These are phyloP conservation scores for Marsdenia floribunda DNA, from an alignment of 257 asterid genomes.

Conservation along the genomic window DNA sequence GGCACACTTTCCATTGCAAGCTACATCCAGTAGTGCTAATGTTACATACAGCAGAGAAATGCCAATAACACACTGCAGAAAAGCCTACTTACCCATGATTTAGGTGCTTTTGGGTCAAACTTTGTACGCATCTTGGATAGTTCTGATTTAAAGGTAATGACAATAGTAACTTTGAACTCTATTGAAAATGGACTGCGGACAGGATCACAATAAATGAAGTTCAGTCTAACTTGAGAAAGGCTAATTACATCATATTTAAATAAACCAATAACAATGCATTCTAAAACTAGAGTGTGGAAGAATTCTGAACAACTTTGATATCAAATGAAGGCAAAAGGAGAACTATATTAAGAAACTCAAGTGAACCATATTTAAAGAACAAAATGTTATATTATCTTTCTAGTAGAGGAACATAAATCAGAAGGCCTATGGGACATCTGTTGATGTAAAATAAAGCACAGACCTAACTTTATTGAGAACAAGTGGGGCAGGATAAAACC, in stretches of 20 bases:
- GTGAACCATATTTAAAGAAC: background rate
- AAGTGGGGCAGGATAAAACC: background rate
- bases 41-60: conserved; percentile 10
- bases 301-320: background rate
- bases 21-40: conserved; percentile 27
- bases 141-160: conserved; percentile 55
- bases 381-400: background rate
- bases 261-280: background rate
- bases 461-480: background rate
- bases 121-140: conserved; percentile 41
- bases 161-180: conserved; percentile 67
- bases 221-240: background rate
- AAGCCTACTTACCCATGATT: conserved; percentile 55
- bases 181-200: conserved; percentile 70
- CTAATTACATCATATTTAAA: background rate
- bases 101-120: conserved; percentile 43
- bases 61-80: background rate
- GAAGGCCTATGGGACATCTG: background rate
- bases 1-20: conserved; percentile 72
- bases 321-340: background rate
- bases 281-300: background rate
- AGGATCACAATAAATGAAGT: conserved; percentile 4
- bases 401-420: background rate
- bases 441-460: background rate
- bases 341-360: background rate